Evolutionary conservation across 2,329 filamentous ascomycete genomes (phyloP).

Genomic region (Fusarium goolgardi): DNA sequence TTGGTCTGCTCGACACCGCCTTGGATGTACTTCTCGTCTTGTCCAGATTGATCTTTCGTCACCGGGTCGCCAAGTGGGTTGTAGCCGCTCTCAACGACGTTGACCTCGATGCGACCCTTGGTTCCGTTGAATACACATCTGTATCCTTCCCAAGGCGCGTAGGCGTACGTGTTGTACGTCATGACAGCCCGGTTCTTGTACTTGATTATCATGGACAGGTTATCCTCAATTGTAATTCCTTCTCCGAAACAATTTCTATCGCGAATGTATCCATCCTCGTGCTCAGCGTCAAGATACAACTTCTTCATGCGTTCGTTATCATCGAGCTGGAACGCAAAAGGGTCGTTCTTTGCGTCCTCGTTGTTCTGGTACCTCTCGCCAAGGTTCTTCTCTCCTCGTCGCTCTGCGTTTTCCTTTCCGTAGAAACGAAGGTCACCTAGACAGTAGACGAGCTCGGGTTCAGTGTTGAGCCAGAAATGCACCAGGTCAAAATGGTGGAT

Average conservation of each 20-base stretch:
- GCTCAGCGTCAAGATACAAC: constrained; percentile 71
- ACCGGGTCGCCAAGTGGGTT: constrained; percentile 66
- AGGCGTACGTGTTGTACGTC: constrained; percentile 69
- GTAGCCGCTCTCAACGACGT: constrained; percentile 71
- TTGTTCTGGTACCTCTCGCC: constrained; percentile 63
- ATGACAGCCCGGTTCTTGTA: constrained; percentile 68
- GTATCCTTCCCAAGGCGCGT: constrained; percentile 72
- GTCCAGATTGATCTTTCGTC: constrained; percentile 59
- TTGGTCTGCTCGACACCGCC: constrained; percentile 51
- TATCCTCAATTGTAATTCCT: constrained; percentile 73
- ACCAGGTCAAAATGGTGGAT: constrained; percentile 73
- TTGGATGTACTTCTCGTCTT: constrained; percentile 39
- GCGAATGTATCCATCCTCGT: constrained; percentile 70
- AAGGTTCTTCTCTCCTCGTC: constrained; percentile 62
- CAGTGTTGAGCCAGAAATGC: constrained; percentile 69
- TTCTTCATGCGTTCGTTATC: constrained; percentile 64
- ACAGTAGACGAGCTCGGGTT: constrained; percentile 67
- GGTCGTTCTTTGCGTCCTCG: constrained; percentile 63
- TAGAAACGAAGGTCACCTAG: constrained; percentile 70
- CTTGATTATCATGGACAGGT: constrained; percentile 68
- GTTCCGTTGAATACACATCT: constrained; percentile 69
- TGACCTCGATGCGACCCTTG: constrained; percentile 67
- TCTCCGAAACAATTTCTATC: constrained; percentile 72
- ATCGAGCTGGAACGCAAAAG: constrained; percentile 68
- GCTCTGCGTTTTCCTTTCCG: constrained; percentile 69